Evolutionary conservation across 75 land plant genomes (phyloP).

Genomic region (Pinus tabuliformis): DNA sequence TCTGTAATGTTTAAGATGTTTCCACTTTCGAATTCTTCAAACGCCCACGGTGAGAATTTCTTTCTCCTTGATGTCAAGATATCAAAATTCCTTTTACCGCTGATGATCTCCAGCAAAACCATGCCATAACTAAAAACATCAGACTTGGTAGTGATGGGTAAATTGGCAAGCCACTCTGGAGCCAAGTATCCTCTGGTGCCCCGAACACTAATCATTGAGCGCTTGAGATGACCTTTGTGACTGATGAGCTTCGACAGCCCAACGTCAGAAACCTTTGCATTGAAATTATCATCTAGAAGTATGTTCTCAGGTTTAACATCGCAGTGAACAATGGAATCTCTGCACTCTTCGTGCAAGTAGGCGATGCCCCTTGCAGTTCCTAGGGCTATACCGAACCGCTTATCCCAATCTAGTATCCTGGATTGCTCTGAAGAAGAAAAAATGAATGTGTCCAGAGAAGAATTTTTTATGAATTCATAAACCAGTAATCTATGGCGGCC

Average conservation of each 20-base stretch:
- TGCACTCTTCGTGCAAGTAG: slow-evolving; percentile 89
- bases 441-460: slow-evolving; percentile 64
- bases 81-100: slow-evolving; percentile 75
- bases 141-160: slow-evolving; percentile 70
- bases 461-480: slow-evolving; percentile 82
- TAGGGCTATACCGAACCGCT: slow-evolving; percentile 54
- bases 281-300: slow-evolving; percentile 69
- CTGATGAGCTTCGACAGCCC: slow-evolving; percentile 66
- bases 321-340: slow-evolving; percentile 87
- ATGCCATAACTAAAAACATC: slow-evolving; percentile 88
- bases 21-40: slow-evolving; percentile 61
- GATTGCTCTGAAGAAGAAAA: slow-evolving; percentile 21
- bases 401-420: slow-evolving; percentile 38
- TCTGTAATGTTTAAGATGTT: slow-evolving; percentile 48
- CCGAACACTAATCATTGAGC: slow-evolving; percentile 37
- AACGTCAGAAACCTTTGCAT: slow-evolving; percentile 85
- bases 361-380: slow-evolving; percentile 91
- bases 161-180: slow-evolving; percentile 85
- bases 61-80: slow-evolving; percentile 30
- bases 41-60: slow-evolving; percentile 78
- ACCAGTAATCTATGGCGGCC: slow-evolving; percentile 64
- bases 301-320: slow-evolving; percentile 98
- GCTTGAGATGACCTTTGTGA: slow-evolving; percentile 49
- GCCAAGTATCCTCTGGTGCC: slow-evolving; percentile 86
- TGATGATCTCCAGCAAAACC: slow-evolving; percentile 83